Evolutionary conservation across 1,284 basidiomycete species (phyloP).

Genomic region (Moesziomyces aphidis): DNA sequence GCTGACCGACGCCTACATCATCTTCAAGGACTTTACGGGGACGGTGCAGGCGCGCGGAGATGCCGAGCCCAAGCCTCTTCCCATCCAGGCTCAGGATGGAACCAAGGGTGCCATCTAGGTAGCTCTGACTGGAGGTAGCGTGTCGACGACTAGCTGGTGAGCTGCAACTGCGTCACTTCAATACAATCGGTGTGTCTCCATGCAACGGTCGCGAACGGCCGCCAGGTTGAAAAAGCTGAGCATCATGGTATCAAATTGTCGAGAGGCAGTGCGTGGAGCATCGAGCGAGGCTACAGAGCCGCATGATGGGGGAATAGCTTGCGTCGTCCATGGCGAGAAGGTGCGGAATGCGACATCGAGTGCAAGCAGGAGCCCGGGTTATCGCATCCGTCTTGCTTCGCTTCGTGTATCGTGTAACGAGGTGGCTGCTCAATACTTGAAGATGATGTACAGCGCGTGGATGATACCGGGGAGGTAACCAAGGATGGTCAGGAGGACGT

Average conservation of each 20-base stretch:
- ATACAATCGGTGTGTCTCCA: neutral
- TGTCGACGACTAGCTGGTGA: too few relatives aligned
- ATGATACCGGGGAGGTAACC: constrained; percentile 61
- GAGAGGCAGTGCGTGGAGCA: constrained; percentile 6
- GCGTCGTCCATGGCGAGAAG: neutral
- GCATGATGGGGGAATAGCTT: neutral
- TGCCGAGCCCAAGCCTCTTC: constrained; percentile 12
- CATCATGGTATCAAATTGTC: constrained; percentile 33
- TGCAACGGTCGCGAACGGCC: neutral
- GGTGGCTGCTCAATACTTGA: constrained; percentile 52
- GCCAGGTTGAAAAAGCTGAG: neutral
- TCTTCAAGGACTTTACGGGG: constrained; percentile 79
- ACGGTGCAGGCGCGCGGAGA: constrained; percentile 15
- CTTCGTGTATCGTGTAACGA: neutral
- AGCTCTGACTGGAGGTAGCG: neutral
- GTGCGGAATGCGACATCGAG: too few relatives aligned
- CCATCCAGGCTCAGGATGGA: constrained; percentile 12
- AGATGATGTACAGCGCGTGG: constrained; percentile 63
- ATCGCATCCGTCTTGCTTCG: neutral
- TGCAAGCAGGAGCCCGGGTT: too few relatives aligned
- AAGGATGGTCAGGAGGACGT: constrained; percentile 60
- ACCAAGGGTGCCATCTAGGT: constrained; percentile 11
- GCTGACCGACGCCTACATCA: constrained; percentile 86
- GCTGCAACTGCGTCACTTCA: neutral
- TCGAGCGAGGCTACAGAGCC: constrained; percentile 16